phyloP scores from a whole-genome alignment of 2,329 filamentous ascomycete species.

The Microcyclosporella mali region DNA sequence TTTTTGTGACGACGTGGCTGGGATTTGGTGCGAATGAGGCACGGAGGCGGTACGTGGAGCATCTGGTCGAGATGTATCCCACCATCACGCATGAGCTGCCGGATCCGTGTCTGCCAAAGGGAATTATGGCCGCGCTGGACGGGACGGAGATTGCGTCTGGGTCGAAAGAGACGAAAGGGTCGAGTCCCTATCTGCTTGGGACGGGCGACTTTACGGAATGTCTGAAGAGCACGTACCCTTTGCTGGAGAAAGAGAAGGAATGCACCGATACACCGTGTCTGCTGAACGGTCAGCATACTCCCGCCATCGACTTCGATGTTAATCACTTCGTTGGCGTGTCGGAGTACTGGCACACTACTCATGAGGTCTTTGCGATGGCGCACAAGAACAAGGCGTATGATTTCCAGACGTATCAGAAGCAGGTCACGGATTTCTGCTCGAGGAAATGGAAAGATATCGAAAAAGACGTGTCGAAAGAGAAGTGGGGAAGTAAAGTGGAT shows the following conservation, averaged over 20 bases:
- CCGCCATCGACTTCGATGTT: conserved; percentile 91
- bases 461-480: conserved; percentile 55
- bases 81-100: conserved; percentile 66
- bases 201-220: conserved; percentile 87
- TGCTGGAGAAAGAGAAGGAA: conserved; percentile 81
- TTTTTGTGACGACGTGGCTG: conserved; percentile 95
- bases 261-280: conserved; percentile 81
- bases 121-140: conserved; percentile 66
- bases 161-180: conserved; percentile 36
- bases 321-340: conserved; percentile 98
- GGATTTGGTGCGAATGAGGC: conserved; percentile 97
- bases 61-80: conserved; percentile 61
- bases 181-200: conserved; percentile 60
- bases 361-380: conserved; percentile 78
- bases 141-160: conserved; percentile 53
- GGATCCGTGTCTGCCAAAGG: conserved; percentile 83
- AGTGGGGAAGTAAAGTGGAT: conserved; percentile 70
- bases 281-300: conserved; percentile 84
- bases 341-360: conserved; percentile 98
- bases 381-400: conserved; percentile 79
- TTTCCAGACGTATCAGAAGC: conserved; percentile 78
- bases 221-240: conserved; percentile 69
- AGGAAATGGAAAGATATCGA: conserved; percentile 75
- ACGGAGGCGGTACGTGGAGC: conserved; percentile 73
- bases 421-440: conserved; percentile 78